These are phyloP conservation scores for Metschnikowia cerradonensis DNA, from an alignment of 805 yeast species.

Conservation along the genomic window DNA sequence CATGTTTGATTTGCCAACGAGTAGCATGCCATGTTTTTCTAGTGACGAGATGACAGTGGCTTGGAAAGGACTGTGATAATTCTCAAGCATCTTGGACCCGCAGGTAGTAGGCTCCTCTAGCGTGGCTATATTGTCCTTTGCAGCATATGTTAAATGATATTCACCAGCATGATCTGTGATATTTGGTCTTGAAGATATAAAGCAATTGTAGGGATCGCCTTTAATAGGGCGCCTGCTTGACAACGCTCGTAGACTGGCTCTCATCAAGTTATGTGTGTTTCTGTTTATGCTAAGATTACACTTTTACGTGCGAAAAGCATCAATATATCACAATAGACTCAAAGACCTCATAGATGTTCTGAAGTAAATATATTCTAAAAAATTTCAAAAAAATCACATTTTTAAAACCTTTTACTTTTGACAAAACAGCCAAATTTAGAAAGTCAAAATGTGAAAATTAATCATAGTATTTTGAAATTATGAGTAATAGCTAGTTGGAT, in stretches of 20 bases:
- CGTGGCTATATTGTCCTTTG: slow-evolving; percentile 80
- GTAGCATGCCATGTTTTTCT: slow-evolving; percentile 45
- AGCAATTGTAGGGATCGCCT: slow-evolving; percentile 14
- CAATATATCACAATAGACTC: too few species aligned
- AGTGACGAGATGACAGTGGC: slow-evolving; percentile 67
- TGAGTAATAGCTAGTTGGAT: not conserved
- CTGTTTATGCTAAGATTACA: not conserved
- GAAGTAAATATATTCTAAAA: too few species aligned
- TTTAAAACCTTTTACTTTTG: not conserved
- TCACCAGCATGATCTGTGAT: not conserved
- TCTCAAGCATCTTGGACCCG: slow-evolving; percentile 58
- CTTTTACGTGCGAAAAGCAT: not conserved
- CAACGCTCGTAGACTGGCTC: not conserved
- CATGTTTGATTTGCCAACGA: slow-evolving; percentile 82
- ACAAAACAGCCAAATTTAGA: too few species aligned
- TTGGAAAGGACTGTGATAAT: slow-evolving; percentile 71
- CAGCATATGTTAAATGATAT: slow-evolving; percentile 11
- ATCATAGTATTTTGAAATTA: too few species aligned
- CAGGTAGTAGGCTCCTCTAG: slow-evolving; percentile 69
- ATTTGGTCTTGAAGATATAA: slow-evolving; percentile 3
- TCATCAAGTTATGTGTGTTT: not conserved
- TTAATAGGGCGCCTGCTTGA: not conserved
- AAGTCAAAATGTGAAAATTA: too few species aligned
- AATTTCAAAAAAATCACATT: not conserved
- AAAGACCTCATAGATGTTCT: too few species aligned